Evolutionary conservation across 495 filamentous ascomycete species (phyloP).

Genomic region (Neurospora sp.): DNA sequence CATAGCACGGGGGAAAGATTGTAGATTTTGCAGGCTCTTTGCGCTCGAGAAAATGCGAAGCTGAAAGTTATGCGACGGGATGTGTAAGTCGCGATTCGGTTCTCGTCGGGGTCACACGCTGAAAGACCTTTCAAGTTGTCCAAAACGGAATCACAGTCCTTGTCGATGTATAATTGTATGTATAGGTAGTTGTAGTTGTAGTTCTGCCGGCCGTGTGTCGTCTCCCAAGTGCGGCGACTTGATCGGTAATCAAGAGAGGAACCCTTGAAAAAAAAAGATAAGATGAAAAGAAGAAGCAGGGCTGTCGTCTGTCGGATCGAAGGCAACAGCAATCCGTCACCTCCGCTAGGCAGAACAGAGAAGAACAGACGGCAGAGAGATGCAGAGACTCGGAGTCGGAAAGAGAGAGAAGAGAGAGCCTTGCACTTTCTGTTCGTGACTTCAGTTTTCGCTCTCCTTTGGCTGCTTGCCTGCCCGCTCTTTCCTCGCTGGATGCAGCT

Average conservation of each 20-base stretch:
- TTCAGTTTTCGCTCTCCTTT: not conserved
- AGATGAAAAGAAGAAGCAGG: not conserved
- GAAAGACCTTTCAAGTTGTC: not conserved
- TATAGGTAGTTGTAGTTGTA: not conserved
- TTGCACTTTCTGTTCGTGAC: not conserved
- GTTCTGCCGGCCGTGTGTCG: not conserved
- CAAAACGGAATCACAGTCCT: not conserved
- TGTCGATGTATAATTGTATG: not conserved
- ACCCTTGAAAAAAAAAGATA: not conserved
- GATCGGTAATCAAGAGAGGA: not conserved
- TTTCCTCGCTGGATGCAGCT: conserved; percentile 3
- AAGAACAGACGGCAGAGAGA: not conserved
- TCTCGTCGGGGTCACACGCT: not conserved
- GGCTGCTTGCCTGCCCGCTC: not conserved
- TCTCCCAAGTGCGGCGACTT: not conserved
- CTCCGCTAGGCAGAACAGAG: not conserved
- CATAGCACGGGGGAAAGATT: conserved; percentile 14
- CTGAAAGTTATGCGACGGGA: not conserved
- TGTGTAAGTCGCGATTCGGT: not conserved
- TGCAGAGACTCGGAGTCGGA: not conserved
- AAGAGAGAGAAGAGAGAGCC: not conserved
- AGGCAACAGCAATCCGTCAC: not conserved
- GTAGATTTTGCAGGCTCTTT: not conserved
- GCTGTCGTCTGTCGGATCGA: not conserved
- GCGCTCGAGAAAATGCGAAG: not conserved